Base-by-base conservation (phyloP, 2,329 filamentous ascomycete genomes). In the Fusarium nematophilum region DNA sequence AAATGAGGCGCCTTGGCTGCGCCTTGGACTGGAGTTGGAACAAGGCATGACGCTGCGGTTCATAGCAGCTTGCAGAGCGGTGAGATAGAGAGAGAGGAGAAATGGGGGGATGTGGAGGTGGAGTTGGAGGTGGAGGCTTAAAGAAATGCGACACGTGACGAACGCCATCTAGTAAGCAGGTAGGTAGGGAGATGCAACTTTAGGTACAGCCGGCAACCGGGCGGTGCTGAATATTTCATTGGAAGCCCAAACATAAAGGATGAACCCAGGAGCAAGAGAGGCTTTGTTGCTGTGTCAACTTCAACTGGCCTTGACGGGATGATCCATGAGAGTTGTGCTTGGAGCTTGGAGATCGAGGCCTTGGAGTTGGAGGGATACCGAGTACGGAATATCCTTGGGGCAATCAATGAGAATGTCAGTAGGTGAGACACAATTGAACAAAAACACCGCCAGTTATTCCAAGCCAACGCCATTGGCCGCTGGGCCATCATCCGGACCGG, bases 101-200 rank as follows among this genome's bases (percentile, higher is more conserved):
- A 14, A 38, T 21, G 25, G 39, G 26, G n/a, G 23, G 33, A 29
- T 10, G 21, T 21, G 26, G 18, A 48, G 45, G 23, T 38, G 47
- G 46, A 51, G 43, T 42, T 43, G 58, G 57, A 48, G 46, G 43
- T 45, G 44, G 53, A 58, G 53, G 53, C 46, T 53, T 47, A 26
- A 45, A 18, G 30, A 38, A 27, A 33, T 33, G 34, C 45, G 30
- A 59, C 49, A 63, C 59, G 59, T 62, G 59, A 62, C 43, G 42
- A 33, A 59, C 58, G 54, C 59, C 59, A 56, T 42, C 13, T 11
- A 27, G 37, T 10, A 23, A 26, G 21, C 38, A 36, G 37, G 18
- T 14, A 14, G 11, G 30, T 18, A 57, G 39, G 27, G 45, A 40
- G 53, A 42, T 23, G 33, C 27, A 23, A 37, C 4, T 25, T n/a